phyloP scores from a whole-genome alignment of 129 eudicot species.

The Flaveria trinervia region DNA sequence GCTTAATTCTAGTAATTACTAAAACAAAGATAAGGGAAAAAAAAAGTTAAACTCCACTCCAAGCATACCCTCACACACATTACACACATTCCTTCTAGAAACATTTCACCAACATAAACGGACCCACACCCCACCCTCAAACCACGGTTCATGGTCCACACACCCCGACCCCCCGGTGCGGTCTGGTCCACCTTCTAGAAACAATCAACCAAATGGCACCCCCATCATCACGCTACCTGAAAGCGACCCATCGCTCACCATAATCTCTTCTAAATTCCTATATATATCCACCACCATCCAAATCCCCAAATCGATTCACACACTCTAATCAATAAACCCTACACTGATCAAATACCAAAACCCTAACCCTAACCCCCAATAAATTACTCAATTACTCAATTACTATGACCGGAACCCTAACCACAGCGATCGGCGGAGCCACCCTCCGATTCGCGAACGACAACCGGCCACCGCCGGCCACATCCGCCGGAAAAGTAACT shows the following conservation, averaged over 20 bases:
- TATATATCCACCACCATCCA: background rate
- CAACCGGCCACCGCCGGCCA: background rate
- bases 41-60: constrained; percentile 9
- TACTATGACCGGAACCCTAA: constrained; percentile 26
- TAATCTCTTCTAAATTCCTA: background rate
- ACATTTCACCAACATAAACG: constrained; percentile 15
- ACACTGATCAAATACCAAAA: background rate
- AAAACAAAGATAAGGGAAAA: background rate
- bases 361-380: constrained; percentile 5
- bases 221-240: constrained; percentile 3
- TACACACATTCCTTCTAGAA: constrained; percentile 25
- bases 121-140: constrained; percentile 17
- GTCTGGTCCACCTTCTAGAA: background rate
- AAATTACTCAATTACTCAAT: background rate
- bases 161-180: constrained; percentile 3
- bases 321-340: background rate
- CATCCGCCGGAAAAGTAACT: constrained; percentile 2
- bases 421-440: background rate
- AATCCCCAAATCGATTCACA: constrained; percentile 17
- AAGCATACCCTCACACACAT: constrained; percentile 3
- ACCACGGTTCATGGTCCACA: background rate
- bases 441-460: background rate
- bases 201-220: background rate
- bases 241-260: background rate
- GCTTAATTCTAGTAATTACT: background rate